Evolutionary conservation across 2,329 filamentous ascomycete species (phyloP).

Genomic region (Dothideomycetes sp.): DNA sequence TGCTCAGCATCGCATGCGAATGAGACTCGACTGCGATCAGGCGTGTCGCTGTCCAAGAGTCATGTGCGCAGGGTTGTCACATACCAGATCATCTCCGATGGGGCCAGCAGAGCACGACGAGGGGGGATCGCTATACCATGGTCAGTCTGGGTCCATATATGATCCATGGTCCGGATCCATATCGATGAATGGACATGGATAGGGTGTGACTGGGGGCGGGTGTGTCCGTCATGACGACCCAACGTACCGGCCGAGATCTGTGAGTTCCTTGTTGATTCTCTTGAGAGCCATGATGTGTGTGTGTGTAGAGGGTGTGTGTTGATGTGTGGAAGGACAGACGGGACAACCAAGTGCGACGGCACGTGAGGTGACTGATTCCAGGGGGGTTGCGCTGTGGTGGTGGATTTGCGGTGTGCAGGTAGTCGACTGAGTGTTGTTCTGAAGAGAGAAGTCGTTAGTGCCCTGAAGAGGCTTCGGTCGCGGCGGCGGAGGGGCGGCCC

Average conservation of each 20-base stretch:
- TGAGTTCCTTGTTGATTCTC: constrained; percentile 90
- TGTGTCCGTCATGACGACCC: constrained; percentile 1
- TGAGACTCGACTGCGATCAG: too few species aligned
- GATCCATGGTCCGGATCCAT: background rate
- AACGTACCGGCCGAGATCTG: constrained; percentile 72
- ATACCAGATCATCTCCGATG: constrained; percentile 94
- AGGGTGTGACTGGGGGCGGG: background rate
- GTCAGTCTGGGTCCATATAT: constrained; percentile 21
- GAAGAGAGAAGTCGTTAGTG: background rate
- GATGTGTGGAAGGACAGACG: constrained; percentile 4
- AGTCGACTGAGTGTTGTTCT: background rate
- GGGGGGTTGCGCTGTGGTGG: background rate
- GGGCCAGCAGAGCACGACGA: constrained; percentile 98
- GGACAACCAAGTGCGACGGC: background rate
- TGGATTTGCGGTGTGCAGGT: background rate
- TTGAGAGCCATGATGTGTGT: constrained; percentile 63
- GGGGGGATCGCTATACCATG: constrained; percentile 68
- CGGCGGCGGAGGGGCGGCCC: background rate
- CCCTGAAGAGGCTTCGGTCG: background rate
- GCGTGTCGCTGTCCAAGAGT: too few species aligned
- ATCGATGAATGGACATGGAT: too few species aligned
- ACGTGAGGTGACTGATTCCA: background rate
- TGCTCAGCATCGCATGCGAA: too few species aligned
- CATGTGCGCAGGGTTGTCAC: constrained; percentile 25
- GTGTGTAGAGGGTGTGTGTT: constrained; percentile 9